Conservation (phyloP, 2,329 filamentous ascomycete species). For the Pseudogymnoascus sp. region DNA sequence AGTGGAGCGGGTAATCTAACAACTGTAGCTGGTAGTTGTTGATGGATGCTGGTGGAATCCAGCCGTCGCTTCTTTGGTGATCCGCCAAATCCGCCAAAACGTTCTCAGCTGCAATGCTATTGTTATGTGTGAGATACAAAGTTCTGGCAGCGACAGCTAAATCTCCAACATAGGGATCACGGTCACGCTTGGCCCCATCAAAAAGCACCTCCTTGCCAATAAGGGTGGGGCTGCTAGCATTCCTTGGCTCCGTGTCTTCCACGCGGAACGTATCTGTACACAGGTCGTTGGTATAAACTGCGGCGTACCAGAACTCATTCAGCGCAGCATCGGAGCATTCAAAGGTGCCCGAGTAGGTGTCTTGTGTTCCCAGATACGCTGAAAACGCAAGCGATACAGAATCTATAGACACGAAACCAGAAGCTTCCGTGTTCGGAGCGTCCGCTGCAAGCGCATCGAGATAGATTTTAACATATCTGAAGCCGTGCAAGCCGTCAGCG, state of each 20-base stretch:
- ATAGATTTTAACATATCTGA: constrained; percentile 42
- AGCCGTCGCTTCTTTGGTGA: constrained; percentile 42
- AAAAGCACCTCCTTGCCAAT: constrained; percentile 39
- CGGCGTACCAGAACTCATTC: constrained; percentile 46
- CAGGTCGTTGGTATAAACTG: constrained; percentile 44
- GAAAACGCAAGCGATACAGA: constrained; percentile 36
- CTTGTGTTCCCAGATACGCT: constrained; percentile 38
- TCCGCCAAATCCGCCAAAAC: constrained; percentile 41
- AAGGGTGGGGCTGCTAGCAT: constrained; percentile 36
- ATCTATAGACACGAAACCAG: constrained; percentile 37
- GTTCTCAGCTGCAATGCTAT: constrained; percentile 34
- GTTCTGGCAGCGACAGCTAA: constrained; percentile 41
- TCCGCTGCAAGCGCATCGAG: constrained; percentile 38
- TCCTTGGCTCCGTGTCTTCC: constrained; percentile 42
- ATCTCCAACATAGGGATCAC: constrained; percentile 46
- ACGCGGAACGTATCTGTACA: constrained; percentile 37
- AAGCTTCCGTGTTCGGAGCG: constrained; percentile 35
- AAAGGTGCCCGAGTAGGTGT: constrained; percentile 43
- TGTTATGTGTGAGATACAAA: constrained; percentile 39
- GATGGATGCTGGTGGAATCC: constrained; percentile 41
- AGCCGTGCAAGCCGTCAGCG: constrained; percentile 44
- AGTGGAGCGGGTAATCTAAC: constrained; percentile 46
- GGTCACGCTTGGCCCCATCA: constrained; percentile 44
- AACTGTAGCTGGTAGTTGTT: constrained; percentile 39
- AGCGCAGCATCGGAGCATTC: constrained; percentile 42